A percentile compares a stretch with the other conserved stretches of the same genome.
Evolutionary conservation across 1,139 yeast genomes (phyloP).

Genomic region (Yamadazyma siamensis): DNA sequence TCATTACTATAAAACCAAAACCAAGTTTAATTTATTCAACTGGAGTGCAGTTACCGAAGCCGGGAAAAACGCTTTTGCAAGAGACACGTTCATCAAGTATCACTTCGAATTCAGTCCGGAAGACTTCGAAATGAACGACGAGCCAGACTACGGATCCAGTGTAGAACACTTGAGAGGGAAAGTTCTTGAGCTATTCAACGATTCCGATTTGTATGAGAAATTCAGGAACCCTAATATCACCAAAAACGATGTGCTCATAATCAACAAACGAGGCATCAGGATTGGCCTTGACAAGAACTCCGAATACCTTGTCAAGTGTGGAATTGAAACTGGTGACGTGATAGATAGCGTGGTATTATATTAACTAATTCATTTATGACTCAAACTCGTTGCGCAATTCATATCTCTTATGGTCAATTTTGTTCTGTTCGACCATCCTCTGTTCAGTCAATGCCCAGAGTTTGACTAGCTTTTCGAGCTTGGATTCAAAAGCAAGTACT

Average conservation of each 20-base stretch:
- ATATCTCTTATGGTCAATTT: slow-evolving; percentile 17
- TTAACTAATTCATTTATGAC: neutral
- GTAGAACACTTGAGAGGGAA: slow-evolving; percentile 58
- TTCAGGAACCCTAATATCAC: slow-evolving; percentile 18
- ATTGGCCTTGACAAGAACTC: slow-evolving; percentile 31
- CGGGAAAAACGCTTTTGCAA: slow-evolving; percentile 19
- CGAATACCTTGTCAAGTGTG: slow-evolving; percentile 55
- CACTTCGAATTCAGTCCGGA: slow-evolving; percentile 81
- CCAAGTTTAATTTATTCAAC: slow-evolving; percentile 25
- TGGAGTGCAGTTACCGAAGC: slow-evolving; percentile 26
- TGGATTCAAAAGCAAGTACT: slow-evolving; percentile 38
- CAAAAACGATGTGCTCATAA: slow-evolving; percentile 23
- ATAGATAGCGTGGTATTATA: slow-evolving; percentile 43
- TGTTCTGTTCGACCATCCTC: slow-evolving; percentile 33
- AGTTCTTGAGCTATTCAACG: slow-evolving; percentile 49
- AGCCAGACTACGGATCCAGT: slow-evolving; percentile 70
- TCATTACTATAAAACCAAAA: slow-evolving; percentile 28
- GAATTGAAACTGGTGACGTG: slow-evolving; percentile 65
- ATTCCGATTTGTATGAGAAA: slow-evolving; percentile 42
- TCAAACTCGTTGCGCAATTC: slow-evolving; percentile 7
- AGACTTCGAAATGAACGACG: slow-evolving; percentile 56
- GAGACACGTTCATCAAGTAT: slow-evolving; percentile 46
- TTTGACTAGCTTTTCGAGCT: slow-evolving; percentile 52
- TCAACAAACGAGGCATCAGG: slow-evolving; percentile 26
- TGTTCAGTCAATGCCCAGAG: slow-evolving; percentile 64